Conservation (phyloP, 1,284 basidiomycete genomes). For the Ceratobasidium sp. region DNA sequence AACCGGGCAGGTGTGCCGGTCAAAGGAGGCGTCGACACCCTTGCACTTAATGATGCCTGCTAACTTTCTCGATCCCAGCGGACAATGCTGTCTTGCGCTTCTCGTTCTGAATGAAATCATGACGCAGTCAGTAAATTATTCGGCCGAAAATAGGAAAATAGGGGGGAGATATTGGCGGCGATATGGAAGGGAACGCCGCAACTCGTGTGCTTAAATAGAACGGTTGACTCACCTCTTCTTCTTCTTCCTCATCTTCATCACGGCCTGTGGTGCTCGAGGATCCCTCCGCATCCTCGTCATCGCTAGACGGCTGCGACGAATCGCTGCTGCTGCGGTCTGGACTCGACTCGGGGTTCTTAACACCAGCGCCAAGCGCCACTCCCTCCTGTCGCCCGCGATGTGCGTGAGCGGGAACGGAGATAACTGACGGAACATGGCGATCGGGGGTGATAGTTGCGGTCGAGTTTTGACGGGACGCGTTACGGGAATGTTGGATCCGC, state of each 20-base stretch:
- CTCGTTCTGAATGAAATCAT: slow-evolving; percentile 58
- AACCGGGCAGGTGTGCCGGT: not conserved
- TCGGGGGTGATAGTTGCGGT: slow-evolving; percentile 44
- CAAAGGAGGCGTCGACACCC: not conserved
- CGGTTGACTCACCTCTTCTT: slow-evolving; percentile 56
- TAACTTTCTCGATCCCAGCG: slow-evolving; percentile 80
- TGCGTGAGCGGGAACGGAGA: slow-evolving; percentile 58
- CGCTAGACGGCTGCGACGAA: slow-evolving; percentile 47
- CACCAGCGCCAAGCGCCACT: slow-evolving; percentile 8
- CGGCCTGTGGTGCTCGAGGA: slow-evolving; percentile 37
- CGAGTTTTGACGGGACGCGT: slow-evolving; percentile 36
- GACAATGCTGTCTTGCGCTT: slow-evolving; percentile 63
- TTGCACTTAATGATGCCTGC: slow-evolving; percentile 64
- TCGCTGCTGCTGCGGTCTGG: slow-evolving; percentile 35
- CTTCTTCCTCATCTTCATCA: slow-evolving; percentile 58
- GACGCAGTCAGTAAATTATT: slow-evolving; percentile 50
- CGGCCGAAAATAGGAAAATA: slow-evolving; percentile 45
- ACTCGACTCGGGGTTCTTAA: slow-evolving; percentile 36
- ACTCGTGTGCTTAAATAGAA: slow-evolving; percentile 55
- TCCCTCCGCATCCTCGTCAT: slow-evolving; percentile 56
- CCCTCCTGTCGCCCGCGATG: slow-evolving; percentile 30
- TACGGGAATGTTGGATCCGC: slow-evolving; percentile 26
- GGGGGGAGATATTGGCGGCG: slow-evolving; percentile 18
- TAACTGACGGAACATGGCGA: slow-evolving; percentile 53
- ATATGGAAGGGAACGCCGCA: slow-evolving; percentile 49